Base-by-base conservation (phyloP, 2,329 filamentous ascomycete genomes). In the Emergomyces africanus region DNA sequence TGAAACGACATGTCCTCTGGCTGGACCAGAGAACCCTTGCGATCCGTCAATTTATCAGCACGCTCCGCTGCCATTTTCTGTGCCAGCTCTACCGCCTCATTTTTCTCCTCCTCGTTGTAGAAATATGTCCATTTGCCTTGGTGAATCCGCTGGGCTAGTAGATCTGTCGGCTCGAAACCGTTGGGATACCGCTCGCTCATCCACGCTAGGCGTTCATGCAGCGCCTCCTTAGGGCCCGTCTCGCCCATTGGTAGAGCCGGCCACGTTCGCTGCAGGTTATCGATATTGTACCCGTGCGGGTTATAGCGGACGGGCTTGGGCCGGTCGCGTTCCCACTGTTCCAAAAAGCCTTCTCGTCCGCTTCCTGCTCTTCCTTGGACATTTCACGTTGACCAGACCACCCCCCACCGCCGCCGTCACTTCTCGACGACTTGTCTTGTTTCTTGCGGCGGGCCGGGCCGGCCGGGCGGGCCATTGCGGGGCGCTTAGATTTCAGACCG, bases 51-150 rank as follows among this genome's bases (percentile, higher is more conserved):
- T 49, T 65, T 66, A 57, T 74, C 68, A 1, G 72, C 71, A 42
- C 65, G 66, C 44, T 67, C 63, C 49, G 67, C 66, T 28, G 69
- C 67, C 58, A 76, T 61, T 20, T 67, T 69, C 58, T 70, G 68
- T n/a, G 69, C 70, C 57, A 71, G 66, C 20, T 67, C 64, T 56
- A 75, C 58, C 30, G 71, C 72, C 57, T 72, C 65, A 0, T 65
- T 55, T 54, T 70, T 75, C 59, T 77, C 73, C 54, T 69, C 64
- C 25, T 73, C 71, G 51, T 62, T 71, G 15, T 66, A 62, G 61
- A 76, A 76, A 18, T 69, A 61, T 25, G 75, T 72, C 44, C 65
- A 71, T 61, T 75, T 66, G 5, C 72, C 71, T 49, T 70, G 65
- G 55, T 70, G 69, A 3, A 76, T 62, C 25, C 72, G 66, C 51